A percentile compares a stretch with the other conserved stretches of the same genome.
These are phyloP conservation scores for Suhomyces bokatorum DNA, from an alignment of 1,139 yeast species.

Conservation along the genomic window DNA sequence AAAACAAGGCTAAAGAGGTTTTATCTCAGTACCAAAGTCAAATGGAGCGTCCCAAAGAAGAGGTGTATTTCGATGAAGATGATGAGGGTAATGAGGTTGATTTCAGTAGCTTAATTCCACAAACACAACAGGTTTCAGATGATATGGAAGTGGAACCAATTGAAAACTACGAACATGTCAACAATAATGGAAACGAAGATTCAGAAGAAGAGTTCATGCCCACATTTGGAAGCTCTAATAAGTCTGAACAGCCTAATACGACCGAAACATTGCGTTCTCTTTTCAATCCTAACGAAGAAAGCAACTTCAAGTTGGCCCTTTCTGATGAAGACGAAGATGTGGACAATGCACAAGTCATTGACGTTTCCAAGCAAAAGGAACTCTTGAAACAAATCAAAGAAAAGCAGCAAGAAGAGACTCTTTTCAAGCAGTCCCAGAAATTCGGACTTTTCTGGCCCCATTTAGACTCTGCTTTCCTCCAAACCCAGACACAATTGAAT, in stretches of 20 bases:
- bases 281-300: slow-evolving; percentile 49
- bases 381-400: slow-evolving; percentile 34
- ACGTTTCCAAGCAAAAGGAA: slow-evolving; percentile 25
- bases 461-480: slow-evolving; percentile 78
- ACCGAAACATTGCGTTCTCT: slow-evolving; percentile 65
- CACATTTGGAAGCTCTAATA: slow-evolving; percentile 36
- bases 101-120: slow-evolving; percentile 20
- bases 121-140: not conserved
- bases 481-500: slow-evolving; percentile 77
- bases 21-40: slow-evolving; percentile 24
- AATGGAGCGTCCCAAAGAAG: slow-evolving; percentile 30
- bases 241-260: slow-evolving; percentile 30
- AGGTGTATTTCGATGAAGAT: slow-evolving; percentile 44
- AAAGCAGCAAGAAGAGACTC: slow-evolving; percentile 29
- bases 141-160: not conserved
- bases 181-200: slow-evolving; percentile 12
- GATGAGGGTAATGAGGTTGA: slow-evolving; percentile 43
- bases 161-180: slow-evolving; percentile 17
- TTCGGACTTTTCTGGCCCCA: slow-evolving; percentile 81
- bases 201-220: slow-evolving; percentile 54
- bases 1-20: slow-evolving; percentile 18
- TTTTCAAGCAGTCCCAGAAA: slow-evolving; percentile 14
- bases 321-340: slow-evolving; percentile 40
- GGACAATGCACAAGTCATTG: slow-evolving; percentile 24
- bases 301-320: slow-evolving; percentile 33